These are phyloP conservation scores for Aurantiochytrium sp. DNA, from an alignment of 108 stramenopile species.

Conservation along the genomic window DNA sequence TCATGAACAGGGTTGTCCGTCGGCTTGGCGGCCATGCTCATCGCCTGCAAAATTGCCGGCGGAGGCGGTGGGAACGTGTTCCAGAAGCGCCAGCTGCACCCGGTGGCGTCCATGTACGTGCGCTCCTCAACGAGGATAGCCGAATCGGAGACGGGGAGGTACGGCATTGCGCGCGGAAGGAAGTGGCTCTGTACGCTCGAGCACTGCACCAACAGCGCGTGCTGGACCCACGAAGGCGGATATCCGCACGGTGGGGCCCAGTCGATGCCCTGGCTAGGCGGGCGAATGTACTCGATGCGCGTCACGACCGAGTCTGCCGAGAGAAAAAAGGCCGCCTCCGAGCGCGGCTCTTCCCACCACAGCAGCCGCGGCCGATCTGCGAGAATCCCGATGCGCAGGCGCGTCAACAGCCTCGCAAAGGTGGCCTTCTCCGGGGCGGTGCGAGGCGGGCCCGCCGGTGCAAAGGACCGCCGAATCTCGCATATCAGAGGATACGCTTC, in stretches of 20 bases:
- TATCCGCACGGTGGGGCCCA: neutral
- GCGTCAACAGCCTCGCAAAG: constrained; percentile 1
- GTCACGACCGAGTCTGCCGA: neutral
- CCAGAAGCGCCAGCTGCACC: constrained; percentile 7
- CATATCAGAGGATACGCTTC: neutral
- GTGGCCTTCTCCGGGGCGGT: neutral
- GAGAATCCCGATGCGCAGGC: neutral
- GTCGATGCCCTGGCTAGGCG: neutral
- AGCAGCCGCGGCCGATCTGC: neutral
- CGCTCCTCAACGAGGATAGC: constrained; percentile 2
- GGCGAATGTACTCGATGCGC: neutral
- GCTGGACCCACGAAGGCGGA: neutral
- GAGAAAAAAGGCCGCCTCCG: neutral
- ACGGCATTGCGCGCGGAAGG: neutral
- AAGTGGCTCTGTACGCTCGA: neutral
- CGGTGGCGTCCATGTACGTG: neutral
- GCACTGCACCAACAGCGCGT: constrained; percentile 12
- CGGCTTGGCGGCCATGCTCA: neutral
- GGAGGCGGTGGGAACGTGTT: neutral
- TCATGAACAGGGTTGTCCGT: neutral
- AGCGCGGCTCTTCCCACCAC: constrained; percentile 21
- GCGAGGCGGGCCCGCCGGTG: neutral
- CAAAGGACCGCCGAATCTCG: neutral
- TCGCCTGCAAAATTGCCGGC: neutral
- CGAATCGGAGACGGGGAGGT: neutral